Evolutionary conservation across 1,284 basidiomycete species (phyloP), one percentile per base, ranked within the genome.

Genomic region (Cystobasidium sp.): DNA sequence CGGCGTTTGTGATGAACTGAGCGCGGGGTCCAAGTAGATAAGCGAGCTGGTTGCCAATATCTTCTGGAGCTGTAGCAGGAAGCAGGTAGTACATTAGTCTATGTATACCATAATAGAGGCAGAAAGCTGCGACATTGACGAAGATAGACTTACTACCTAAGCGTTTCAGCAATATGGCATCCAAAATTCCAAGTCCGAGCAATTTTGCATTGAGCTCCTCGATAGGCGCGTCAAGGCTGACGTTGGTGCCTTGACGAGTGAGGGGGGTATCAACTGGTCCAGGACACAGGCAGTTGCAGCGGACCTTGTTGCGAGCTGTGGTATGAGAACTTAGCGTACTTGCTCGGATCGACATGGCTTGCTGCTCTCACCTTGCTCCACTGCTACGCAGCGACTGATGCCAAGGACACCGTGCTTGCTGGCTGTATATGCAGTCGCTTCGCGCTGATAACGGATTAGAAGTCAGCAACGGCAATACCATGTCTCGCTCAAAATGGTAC

Each of bases 321-420:
- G 44, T 3, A 20, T n/a, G 47, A 43, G 37, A 53, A 53, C 22
- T 18, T 55, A 20, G 52, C 9, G 20, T 18, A n/a, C 20, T 6
- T 24, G 61, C 31, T 63, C 20, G 47, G 24, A 4, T n/a, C n/a
- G n/a, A n/a, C n/a, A n/a, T n/a, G n/a, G n/a, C n/a, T n/a, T n/a
- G n/a, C n/a, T n/a, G n/a, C n/a, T n/a, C n/a, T 71, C 20, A 52
- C 58, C 68, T 41, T 74, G 63, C 49, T 74, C 72, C 31, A 66
- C 49, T 5, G 72, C 72, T 7, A 74, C 56, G 41, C 55, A 59
- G 24, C 72, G 65, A 43, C 53, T 68, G 18, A 74, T 68, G 10
- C 72, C 72, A 7, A 74, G 66, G n/a, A 68, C 72, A n/a, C 64
- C 63, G 51, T 74, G 72, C 56, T 74, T 74, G 49, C 65, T 68